Conservation (phyloP, 371 early-diverging fungal genomes). For the Mucor sp. region DNA sequence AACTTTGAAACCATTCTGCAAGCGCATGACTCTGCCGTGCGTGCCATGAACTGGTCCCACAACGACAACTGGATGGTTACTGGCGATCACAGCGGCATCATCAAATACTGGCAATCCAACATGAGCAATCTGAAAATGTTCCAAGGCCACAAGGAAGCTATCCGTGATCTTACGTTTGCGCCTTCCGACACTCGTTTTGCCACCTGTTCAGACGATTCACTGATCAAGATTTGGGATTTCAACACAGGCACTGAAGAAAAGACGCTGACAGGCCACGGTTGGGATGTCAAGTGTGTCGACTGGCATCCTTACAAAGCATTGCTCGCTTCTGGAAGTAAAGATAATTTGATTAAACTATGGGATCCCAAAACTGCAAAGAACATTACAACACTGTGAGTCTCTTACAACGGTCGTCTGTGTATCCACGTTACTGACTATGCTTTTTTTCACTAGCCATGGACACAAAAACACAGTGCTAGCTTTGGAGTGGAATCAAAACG, state of each 20-base stretch:
- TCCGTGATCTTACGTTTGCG: conserved; percentile 83
- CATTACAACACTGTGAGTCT: conserved; percentile 85
- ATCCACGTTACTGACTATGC: background rate
- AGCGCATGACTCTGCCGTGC: conserved; percentile 96
- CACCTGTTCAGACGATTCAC: conserved; percentile 97
- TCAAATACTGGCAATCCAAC: conserved; percentile 99
- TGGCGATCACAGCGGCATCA: conserved; percentile 94
- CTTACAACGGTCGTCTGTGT: background rate
- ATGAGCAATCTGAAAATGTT: conserved; percentile 98
- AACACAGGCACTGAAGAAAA: conserved; percentile 88
- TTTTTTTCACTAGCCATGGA: conserved; percentile 68
- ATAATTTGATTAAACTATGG: conserved; percentile 98
- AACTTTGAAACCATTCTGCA: conserved; percentile 99
- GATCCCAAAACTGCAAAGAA: conserved; percentile 95
- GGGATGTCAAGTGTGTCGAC: conserved; percentile 99
- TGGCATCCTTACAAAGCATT: conserved; percentile 98
- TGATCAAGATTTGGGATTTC: conserved; percentile 98
- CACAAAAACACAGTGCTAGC: conserved; percentile 97
- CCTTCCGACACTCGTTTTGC: conserved; percentile 93
- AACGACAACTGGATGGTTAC: conserved; percentile 97
- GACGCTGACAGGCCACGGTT: conserved; percentile 93
- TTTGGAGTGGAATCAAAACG: conserved; percentile 96
- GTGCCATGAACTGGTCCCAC: conserved; percentile 98
- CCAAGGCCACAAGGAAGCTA: conserved; percentile 92
- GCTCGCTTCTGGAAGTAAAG: conserved; percentile 98